Conservation (phyloP, 495 filamentous ascomycete species). For the Tuber microsphaerosporum region DNA sequence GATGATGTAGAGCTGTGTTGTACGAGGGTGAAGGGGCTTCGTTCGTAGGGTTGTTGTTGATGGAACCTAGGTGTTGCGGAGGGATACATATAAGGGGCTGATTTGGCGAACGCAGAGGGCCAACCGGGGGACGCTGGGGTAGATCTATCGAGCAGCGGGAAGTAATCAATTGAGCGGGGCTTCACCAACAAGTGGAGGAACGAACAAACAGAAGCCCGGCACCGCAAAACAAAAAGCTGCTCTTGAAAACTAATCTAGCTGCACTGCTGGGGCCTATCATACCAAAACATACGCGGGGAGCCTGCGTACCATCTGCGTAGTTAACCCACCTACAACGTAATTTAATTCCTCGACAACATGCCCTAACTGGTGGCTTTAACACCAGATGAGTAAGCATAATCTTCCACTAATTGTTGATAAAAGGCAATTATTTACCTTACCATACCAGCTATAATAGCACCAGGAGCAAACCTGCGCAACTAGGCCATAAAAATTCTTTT, state of each 20-base stretch:
- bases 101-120: constrained; percentile 4
- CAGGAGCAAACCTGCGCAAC: background rate
- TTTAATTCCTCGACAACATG: background rate
- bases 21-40: background rate
- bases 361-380: constrained; percentile 28
- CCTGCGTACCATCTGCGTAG: constrained; percentile 7
- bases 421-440: background rate
- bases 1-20: background rate
- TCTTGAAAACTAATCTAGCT: constrained; percentile 27
- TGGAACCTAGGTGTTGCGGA: background rate
- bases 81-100: constrained; percentile 2
- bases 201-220: constrained; percentile 14
- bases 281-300: constrained; percentile 26
- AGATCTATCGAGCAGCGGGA: constrained; percentile 1
- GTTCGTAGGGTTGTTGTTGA: background rate
- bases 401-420: constrained; percentile 25
- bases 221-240: constrained; percentile 26
- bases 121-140: background rate
- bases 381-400: constrained; percentile 32
- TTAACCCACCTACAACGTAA: background rate
- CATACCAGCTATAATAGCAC: background rate
- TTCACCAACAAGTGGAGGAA: constrained; percentile 11
- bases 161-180: constrained; percentile 4
- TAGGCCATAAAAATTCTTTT: background rate
- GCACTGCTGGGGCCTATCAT: constrained; percentile 23